These are phyloP conservation scores for Amylocystis lapponica DNA, from an alignment of 768 basidiomycete genomes.

Conservation along the genomic window DNA sequence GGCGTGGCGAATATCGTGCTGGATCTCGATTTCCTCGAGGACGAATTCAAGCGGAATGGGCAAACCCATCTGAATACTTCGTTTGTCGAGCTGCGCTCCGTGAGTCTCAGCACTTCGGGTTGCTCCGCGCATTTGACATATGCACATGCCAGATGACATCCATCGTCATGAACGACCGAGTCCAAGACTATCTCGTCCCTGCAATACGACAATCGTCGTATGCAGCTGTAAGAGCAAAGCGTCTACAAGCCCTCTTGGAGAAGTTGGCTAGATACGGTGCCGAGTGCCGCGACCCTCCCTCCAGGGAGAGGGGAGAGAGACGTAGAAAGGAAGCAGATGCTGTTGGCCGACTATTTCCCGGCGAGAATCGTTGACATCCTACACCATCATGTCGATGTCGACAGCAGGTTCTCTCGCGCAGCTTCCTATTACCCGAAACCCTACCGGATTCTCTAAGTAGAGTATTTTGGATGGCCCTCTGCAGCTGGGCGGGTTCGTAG, in stretches of 20 bases:
- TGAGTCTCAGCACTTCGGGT: constrained; percentile 32
- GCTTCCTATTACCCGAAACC: too few relatives aligned
- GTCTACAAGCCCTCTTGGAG: constrained; percentile 68
- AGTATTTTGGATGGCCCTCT: constrained; percentile 19
- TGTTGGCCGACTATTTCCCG: constrained; percentile 68
- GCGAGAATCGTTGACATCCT: too few relatives aligned
- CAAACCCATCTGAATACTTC: constrained; percentile 62
- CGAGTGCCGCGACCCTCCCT: constrained; percentile 49
- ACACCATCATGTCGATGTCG: too few relatives aligned
- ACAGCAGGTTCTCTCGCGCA: neutral
- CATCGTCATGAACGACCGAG: constrained; percentile 64
- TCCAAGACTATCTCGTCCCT: constrained; percentile 77
- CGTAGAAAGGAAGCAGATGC: constrained; percentile 75
- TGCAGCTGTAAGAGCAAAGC: constrained; percentile 59
- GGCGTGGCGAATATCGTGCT: constrained; percentile 81
- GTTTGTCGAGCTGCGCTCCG: constrained; percentile 76
- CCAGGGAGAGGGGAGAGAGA: constrained; percentile 64
- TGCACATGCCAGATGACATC: constrained; percentile 49
- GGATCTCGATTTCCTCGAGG: constrained; percentile 85
- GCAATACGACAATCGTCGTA: constrained; percentile 64
- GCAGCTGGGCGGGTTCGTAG: constrained; percentile 12
- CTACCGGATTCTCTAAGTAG: constrained; percentile 13
- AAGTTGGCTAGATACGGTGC: constrained; percentile 70
- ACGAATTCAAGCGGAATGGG: constrained; percentile 75
- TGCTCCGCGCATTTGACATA: constrained; percentile 1